Evolutionary conservation across 306 rosid genomes (phyloP).

Genomic region (Lotus japonicus): DNA sequence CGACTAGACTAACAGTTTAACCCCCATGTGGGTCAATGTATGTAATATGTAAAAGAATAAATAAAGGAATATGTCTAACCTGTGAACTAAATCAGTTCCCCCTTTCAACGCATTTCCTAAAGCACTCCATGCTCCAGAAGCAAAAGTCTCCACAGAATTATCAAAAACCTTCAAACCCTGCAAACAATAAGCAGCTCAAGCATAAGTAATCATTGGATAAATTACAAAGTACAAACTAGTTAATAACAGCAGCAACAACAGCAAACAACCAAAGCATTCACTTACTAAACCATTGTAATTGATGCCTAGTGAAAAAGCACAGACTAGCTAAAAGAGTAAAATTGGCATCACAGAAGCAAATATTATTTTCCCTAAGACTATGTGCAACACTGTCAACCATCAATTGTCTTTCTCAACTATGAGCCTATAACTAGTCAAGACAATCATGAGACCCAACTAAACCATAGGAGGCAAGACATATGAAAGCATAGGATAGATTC

Average conservation of each 20-base stretch:
- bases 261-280: neutral
- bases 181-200: constrained; percentile 5
- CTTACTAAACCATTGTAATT: neutral
- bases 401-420: neutral
- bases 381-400: neutral
- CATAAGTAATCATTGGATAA: constrained; percentile 9
- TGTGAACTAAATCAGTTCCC: constrained; percentile 62
- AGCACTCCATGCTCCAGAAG: constrained; percentile 96
- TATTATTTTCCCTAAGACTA: neutral
- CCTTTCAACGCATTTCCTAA: constrained; percentile 89
- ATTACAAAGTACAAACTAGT: neutral
- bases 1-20: neutral
- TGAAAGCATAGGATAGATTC: constrained; percentile 15
- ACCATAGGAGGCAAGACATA: neutral
- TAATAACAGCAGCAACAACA: neutral
- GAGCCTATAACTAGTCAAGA: neutral
- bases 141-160: constrained; percentile 84
- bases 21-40: neutral
- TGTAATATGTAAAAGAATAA: neutral
- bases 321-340: neutral
- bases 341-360: neutral
- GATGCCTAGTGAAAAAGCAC: neutral
- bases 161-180: constrained; percentile 87
- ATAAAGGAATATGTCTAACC: constrained; percentile 39
- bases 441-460: neutral